These are phyloP conservation scores for Stagonosporopsis chrysanthemi DNA, from an alignment of 2,329 filamentous ascomycete genomes.

Conservation along the genomic window DNA sequence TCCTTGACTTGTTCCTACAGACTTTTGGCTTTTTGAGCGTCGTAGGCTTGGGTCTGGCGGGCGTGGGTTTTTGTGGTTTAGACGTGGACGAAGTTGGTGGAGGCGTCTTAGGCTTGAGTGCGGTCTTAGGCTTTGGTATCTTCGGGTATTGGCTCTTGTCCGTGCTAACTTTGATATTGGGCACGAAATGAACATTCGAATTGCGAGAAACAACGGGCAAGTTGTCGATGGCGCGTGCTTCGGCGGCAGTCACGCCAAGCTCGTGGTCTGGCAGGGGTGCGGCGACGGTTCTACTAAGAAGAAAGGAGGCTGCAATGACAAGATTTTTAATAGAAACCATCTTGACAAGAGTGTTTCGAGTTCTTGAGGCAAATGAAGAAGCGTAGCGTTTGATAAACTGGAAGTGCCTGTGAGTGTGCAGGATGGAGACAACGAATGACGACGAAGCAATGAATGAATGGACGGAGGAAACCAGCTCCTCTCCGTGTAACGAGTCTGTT, in stretches of 20 bases:
- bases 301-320: background rate
- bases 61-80: no score
- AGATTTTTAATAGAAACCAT: background rate
- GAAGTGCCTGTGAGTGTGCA: background rate
- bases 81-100: no score
- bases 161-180: background rate
- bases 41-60: background rate
- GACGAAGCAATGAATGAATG: background rate
- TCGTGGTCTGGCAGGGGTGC: background rate
- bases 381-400: background rate
- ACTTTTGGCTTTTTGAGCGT: background rate
- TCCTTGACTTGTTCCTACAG: background rate
- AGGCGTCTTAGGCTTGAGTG: background rate
- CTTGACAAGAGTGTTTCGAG: background rate
- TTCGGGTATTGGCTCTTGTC: background rate
- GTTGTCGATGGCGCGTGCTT: background rate
- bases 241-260: background rate
- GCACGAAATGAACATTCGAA: background rate
- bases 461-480: constrained; percentile 3
- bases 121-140: no score
- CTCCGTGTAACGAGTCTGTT: background rate
- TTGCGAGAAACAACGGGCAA: background rate
- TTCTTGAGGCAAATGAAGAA: background rate
- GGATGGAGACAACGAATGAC: background rate
- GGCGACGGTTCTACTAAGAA: background rate